A percentile compares a stretch with the other conserved stretches of the same genome.
Evolutionary conservation across 768 basidiomycete genomes (phyloP).

Genomic region (Mycena chlorophos): DNA sequence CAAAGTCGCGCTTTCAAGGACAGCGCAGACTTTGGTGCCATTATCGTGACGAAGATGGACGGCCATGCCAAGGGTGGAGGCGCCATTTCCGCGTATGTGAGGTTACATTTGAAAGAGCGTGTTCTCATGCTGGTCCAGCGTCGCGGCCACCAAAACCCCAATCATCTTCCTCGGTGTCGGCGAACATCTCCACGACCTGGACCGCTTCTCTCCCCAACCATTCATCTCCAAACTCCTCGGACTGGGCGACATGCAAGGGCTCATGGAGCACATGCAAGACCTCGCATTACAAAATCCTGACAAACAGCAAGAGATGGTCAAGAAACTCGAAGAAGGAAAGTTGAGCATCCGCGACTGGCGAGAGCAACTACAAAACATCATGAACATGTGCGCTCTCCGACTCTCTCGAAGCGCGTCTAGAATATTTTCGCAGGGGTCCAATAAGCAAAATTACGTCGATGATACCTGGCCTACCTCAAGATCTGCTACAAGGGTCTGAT

Average conservation of each 20-base stretch:
- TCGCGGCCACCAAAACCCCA: conserved; percentile 97
- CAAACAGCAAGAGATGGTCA: conserved; percentile 96
- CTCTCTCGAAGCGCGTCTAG: conserved; percentile 7
- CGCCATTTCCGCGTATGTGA: conserved; percentile 88
- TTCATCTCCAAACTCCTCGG: conserved; percentile 97
- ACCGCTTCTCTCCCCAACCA: conserved; percentile 92
- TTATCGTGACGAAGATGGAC: conserved; percentile 99
- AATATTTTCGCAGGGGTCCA: conserved; percentile 72
- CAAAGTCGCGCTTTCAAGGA: conserved; percentile 98
- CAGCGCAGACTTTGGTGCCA: conserved; percentile 95
- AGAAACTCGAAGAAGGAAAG: conserved; percentile 96
- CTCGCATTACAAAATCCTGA: conserved; percentile 91
- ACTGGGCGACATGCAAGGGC: conserved; percentile 92
- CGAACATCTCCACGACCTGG: conserved; percentile 96
- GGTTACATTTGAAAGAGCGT: not conserved
- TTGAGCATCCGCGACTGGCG: conserved; percentile 96
- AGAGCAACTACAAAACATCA: conserved; percentile 95
- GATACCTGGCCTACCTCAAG: conserved; percentile 96
- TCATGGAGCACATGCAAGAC: conserved; percentile 99
- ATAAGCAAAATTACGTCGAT: conserved; percentile 97
- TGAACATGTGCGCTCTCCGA: conserved; percentile 80
- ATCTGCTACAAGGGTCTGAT: conserved; percentile 87
- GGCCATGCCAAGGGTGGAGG: conserved; percentile 99
- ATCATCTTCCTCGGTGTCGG: conserved; percentile 99
- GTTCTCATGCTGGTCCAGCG: conserved; percentile 48